A percentile compares a stretch with the other conserved stretches of the same genome.
These are phyloP conservation scores for sunflower (Helianthus annuus) DNA, from an alignment of 129 eudicot genomes.

Conservation along the genomic window DNA sequence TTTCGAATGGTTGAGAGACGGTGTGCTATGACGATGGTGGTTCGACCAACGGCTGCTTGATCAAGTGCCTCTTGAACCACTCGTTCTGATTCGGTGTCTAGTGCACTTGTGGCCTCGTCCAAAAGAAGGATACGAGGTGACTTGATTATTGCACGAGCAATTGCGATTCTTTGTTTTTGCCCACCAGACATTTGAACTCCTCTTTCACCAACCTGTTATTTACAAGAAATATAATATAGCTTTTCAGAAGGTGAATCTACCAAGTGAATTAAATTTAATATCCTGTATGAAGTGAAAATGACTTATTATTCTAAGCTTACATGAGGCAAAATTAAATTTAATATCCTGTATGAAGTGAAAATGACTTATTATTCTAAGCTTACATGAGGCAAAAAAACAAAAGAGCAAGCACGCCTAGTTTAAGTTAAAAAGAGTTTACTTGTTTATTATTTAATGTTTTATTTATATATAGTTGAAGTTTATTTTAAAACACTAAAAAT, in stretches of 20 bases:
- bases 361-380: no score
- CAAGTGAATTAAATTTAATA: not conserved
- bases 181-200: slow-evolving; percentile 99
- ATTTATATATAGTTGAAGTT: no score
- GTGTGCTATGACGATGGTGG: slow-evolving; percentile 89
- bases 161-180: slow-evolving; percentile 95
- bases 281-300: not conserved
- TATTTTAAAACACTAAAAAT: no score
- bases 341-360: not conserved
- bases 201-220: slow-evolving; percentile 83
- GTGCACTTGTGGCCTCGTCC: slow-evolving; percentile 97
- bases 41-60: slow-evolving; percentile 76
- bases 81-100: slow-evolving; percentile 91
- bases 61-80: slow-evolving; percentile 94
- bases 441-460: no score
- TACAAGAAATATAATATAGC: not conserved
- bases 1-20: slow-evolving; percentile 88
- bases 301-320: no score
- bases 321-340: no score
- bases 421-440: no score
- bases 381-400: no score
- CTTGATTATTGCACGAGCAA: slow-evolving; percentile 88
- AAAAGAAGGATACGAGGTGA: slow-evolving; percentile 87
- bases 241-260: not conserved
- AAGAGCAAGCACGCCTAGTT: no score